These are phyloP conservation scores for Schoenoplectus tabernaemontani DNA, from an alignment of 202 grass and related monocot genomes.

Conservation along the genomic window DNA sequence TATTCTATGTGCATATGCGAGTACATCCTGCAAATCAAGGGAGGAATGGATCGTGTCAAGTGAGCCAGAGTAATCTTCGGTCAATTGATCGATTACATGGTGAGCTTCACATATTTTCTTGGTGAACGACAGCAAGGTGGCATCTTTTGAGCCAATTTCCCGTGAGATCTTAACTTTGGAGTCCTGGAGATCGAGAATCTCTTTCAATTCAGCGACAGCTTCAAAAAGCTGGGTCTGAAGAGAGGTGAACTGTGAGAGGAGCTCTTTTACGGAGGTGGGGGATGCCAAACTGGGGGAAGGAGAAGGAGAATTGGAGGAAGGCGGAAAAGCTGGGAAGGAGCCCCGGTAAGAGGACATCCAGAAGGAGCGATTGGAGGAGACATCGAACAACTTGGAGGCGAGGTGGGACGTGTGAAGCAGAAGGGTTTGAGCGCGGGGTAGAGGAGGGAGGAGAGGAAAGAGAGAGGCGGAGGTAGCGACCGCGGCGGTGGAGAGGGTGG, in stretches of 20 bases:
- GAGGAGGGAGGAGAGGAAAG: slow-evolving; percentile 76
- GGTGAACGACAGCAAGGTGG: slow-evolving; percentile 58
- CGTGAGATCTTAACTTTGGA: slow-evolving; percentile 36
- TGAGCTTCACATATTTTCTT: slow-evolving; percentile 92
- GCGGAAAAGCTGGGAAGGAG: slow-evolving; percentile 53
- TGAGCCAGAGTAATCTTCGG: slow-evolving; percentile 89
- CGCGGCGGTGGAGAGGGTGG: background rate
- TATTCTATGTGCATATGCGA: slow-evolving; percentile 73
- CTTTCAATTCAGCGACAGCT: slow-evolving; percentile 74
- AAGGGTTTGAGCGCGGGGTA: slow-evolving; percentile 73
- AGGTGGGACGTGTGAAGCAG: slow-evolving; percentile 63
- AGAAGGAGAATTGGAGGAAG: slow-evolving; percentile 29
- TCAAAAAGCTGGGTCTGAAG: slow-evolving; percentile 91
- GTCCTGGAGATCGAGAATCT: slow-evolving; percentile 88
- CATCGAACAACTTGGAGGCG: slow-evolving; percentile 75
- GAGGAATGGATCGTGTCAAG: slow-evolving; percentile 60
- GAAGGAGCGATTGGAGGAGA: slow-evolving; percentile 56
- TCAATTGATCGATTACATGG: slow-evolving; percentile 84
- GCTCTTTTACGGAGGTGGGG: slow-evolving; percentile 54
- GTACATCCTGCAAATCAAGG: slow-evolving; percentile 61
- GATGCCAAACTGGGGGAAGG: slow-evolving; percentile 17
- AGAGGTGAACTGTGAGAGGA: slow-evolving; percentile 50
- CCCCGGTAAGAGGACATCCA: slow-evolving; percentile 84
- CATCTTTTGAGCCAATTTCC: slow-evolving; percentile 56
- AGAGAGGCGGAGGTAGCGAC: slow-evolving; percentile 45